Percentiles rank a stretch among this genome's conserved stretches.
Evolutionary conservation across 305 asterid species (phyloP).

Genomic region (Solanum chacoense): DNA sequence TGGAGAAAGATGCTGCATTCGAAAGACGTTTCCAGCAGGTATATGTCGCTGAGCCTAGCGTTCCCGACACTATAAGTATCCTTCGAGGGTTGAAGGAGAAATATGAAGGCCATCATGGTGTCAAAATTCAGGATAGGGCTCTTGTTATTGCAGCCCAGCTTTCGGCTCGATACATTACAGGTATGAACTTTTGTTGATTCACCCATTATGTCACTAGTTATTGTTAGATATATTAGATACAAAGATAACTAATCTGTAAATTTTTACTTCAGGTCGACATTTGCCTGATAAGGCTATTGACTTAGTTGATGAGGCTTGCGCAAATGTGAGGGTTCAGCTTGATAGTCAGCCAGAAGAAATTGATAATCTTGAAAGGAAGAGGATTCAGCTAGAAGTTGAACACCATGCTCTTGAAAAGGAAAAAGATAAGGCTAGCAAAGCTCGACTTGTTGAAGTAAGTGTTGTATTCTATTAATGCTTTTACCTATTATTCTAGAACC

Average conservation of each 20-base stretch:
- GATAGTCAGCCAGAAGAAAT: constrained; percentile 94
- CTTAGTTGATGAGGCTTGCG: constrained; percentile 87
- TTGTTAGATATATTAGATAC: neutral
- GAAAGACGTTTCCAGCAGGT: constrained; percentile 94
- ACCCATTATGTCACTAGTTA: neutral
- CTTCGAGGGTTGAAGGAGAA: constrained; percentile 82
- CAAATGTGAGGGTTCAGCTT: constrained; percentile 80
- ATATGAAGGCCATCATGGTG: constrained; percentile 93
- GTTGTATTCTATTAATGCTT: neutral
- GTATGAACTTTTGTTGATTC: constrained; percentile 10
- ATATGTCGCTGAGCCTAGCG: constrained; percentile 80
- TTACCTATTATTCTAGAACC: neutral
- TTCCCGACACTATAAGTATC: constrained; percentile 56
- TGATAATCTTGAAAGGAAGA: constrained; percentile 74
- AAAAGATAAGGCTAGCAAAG: constrained; percentile 90
- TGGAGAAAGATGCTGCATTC: constrained; percentile 90
- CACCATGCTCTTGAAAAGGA: constrained; percentile 93
- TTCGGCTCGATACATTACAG: constrained; percentile 71
- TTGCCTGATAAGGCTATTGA: constrained; percentile 90
- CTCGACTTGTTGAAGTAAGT: constrained; percentile 73
- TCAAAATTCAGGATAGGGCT: constrained; percentile 76
- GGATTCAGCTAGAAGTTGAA: constrained; percentile 81
- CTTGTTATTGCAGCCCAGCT: constrained; percentile 78
- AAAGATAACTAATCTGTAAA: neutral
- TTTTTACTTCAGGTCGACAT: constrained; percentile 43